Evolutionary conservation across 371 early-diverging fungal species (phyloP), one percentile per base, ranked within the genome.

Genomic region (Syncephalastrum monosporum): DNA sequence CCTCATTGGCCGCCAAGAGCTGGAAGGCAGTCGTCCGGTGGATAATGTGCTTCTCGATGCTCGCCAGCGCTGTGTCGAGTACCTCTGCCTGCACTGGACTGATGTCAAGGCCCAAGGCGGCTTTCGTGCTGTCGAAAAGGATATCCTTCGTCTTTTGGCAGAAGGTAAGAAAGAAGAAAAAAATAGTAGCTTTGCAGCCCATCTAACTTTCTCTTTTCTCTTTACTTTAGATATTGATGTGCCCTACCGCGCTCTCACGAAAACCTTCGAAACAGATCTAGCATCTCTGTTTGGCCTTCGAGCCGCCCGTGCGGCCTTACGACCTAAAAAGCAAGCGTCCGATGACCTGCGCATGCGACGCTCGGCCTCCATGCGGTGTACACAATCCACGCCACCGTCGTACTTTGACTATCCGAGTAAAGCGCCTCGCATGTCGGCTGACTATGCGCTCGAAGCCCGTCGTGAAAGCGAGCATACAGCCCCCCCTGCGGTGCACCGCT

Each of bases 1-100:
- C 57, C 51, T 79, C 10, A 69, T 74, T 48, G 72, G 72, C 2
- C 55, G 79, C n/a, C 74, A 79, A 49, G 77, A 75, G 47, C 61
- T 79, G 1, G 76, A 71, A 13, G 59, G 72, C 44, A 74, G 74
- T 42, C 56, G 66, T 17, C 72, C 77, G 1, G 72, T 79, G 5
- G 76, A 75, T 50, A 65, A 65, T 45, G 77, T 75, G 4, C 49
- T 79, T 4, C 45, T 70, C 23, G 67, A 68, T 15, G 68, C 70
- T 4, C 54, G 77, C 1, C 52, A 48, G 7, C 62, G 59, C 13
- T 76, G 76, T 55, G 74, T 67, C 13, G 57, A 29, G 0, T 79
- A 74, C 43, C 59, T 79, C 4, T 21, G 51, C 21, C 54, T 55
- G 15, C 55, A 65, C 5, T 72, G 69, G 74, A 51, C 62, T 1